Conservation (phyloP, 257 asterid species). For the Scutellaria galericulata region DNA sequence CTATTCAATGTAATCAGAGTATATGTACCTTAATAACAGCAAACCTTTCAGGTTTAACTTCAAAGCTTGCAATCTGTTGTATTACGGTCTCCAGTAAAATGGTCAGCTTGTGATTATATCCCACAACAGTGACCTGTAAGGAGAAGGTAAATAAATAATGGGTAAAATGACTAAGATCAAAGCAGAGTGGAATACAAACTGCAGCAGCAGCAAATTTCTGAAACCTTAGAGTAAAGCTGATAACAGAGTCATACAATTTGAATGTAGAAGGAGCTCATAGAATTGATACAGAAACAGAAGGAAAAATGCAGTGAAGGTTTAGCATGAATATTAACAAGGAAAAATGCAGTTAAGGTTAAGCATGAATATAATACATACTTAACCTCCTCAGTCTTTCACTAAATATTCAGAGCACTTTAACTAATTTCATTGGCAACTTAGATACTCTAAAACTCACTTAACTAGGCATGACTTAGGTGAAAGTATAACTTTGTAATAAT, state of each 20-base stretch:
- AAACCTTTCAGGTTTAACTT: conserved; percentile 93
- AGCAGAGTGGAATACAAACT: conserved; percentile 19
- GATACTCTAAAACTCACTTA: not conserved
- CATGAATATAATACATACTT: not conserved
- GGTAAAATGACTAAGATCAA: conserved; percentile 18
- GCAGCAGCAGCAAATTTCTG: conserved; percentile 16
- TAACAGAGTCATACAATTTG: too few relatives aligned
- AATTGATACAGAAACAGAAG: conserved; percentile 25
- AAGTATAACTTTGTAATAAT: conserved; percentile 6
- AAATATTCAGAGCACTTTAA: not conserved
- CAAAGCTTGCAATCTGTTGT: conserved; percentile 68
- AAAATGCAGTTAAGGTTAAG: too few relatives aligned
- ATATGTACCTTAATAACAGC: conserved; percentile 82
- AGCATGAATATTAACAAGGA: conserved; percentile 2
- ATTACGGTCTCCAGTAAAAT: conserved; percentile 80
- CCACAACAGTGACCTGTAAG: conserved; percentile 79
- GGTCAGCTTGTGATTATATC: conserved; percentile 86
- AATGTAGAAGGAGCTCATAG: conserved; percentile 17
- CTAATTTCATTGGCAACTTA: not conserved
- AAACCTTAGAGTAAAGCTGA: conserved; percentile 4
- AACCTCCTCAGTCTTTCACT: not conserved
- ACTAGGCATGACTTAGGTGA: not conserved
- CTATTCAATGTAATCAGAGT: conserved; percentile 28
- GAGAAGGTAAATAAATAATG: conserved; percentile 28
- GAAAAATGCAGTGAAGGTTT: conserved; percentile 20